Evolutionary conservation across 345 rosid species (phyloP).

Genomic region (Trapa incisa): DNA sequence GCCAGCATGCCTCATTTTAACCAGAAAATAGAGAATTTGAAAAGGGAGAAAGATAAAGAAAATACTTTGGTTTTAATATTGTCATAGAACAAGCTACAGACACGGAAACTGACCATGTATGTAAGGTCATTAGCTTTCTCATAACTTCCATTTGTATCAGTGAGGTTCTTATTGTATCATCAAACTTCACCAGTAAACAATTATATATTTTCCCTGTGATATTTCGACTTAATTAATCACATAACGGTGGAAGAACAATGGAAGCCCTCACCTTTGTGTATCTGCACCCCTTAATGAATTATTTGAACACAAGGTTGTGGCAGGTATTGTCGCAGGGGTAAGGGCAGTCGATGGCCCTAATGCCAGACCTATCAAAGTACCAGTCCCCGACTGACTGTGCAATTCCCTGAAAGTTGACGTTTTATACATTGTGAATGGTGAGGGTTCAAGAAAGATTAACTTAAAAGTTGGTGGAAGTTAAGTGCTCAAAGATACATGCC

Average conservation of each 20-base stretch:
- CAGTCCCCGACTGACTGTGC: slow-evolving; percentile 43
- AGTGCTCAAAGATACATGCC: slow-evolving; percentile 13
- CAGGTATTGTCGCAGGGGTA: slow-evolving; percentile 44
- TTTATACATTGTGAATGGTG: neutral
- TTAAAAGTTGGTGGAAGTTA: neutral
- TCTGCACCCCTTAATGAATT: neutral
- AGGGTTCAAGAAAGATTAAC: neutral
- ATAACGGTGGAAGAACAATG: neutral
- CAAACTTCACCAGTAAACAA: neutral
- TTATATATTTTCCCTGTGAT: neutral
- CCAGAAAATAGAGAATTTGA: too few species aligned
- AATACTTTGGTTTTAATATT: neutral
- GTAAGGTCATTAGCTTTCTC: slow-evolving; percentile 1
- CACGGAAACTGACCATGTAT: neutral
- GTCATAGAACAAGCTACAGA: neutral
- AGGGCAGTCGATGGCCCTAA: slow-evolving; percentile 32
- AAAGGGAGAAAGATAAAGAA: too few species aligned
- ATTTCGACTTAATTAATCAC: neutral
- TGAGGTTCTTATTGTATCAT: neutral
- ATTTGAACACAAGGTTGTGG: slow-evolving; percentile 36
- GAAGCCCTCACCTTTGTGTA: neutral
- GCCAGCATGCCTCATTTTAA: too few species aligned
- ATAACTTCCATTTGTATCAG: neutral
- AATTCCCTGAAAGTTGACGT: slow-evolving; percentile 21
- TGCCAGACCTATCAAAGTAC: slow-evolving; percentile 27